Base-by-base conservation (phyloP, 2,329 filamentous ascomycete genomes). In the Clonostachys rhizophaga region DNA sequence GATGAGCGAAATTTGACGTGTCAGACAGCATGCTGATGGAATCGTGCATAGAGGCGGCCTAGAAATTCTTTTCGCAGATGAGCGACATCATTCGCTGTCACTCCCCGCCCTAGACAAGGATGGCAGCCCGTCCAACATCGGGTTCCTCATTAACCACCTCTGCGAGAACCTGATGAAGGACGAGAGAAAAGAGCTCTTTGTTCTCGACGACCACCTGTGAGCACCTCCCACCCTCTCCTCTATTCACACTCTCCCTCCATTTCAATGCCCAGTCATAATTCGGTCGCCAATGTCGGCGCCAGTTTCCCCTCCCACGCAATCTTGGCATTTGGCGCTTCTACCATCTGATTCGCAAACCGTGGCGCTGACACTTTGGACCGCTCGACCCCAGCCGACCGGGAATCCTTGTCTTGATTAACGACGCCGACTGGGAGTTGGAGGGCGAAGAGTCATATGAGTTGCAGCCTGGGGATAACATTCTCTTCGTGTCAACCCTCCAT, bases 351-450 rank as follows among this genome's bases (percentile, higher is more conserved):
- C 37, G n/a, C n/a, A 18, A 40, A 57, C 56, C 41, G 24, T 30
- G 24, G 24, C 24, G 24, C 24, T 30, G 24, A 45, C 20, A 50
- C 42, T 20, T 58, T 62, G 45, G 58, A 54, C 50, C 24, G 24
- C 9, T 30, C 3, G 24, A 30, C 24, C 24, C 24, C 56, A 97
- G 92, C 50, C 91, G 94, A 46, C 94, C 94, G 6, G 94, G 94
- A 4, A 96, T 99, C 64, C 80, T 99, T 40, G 92, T 96, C 30
- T 77, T 99, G 48, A 95, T 99, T 66, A 99, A 99, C 63, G 94
- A 99, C 58, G 89, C 91, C 24, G 94, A 99, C 66, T 99, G 94
- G 94, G 94, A 97, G 67, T 80, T 99, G 12, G 94, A 97, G 68
- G 94, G 91, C 16, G 92, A 97, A 68, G 91, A 94, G 62, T 79